Conservation (phyloP, 1,284 basidiomycete species). For the Mycena sp. region DNA sequence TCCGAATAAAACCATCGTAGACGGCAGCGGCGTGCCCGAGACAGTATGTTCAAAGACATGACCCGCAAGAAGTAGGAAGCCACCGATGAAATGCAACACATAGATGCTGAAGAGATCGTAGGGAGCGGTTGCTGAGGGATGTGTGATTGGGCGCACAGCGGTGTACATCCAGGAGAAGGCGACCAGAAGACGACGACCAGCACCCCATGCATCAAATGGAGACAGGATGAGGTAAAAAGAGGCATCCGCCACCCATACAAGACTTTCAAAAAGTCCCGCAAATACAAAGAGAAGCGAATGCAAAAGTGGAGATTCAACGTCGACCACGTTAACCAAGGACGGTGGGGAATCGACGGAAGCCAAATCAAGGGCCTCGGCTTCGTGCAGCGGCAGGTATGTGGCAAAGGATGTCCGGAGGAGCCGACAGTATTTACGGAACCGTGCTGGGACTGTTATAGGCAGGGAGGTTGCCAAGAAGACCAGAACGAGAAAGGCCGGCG, state of each 20-base stretch:
- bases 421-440: neutral
- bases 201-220: conserved; percentile 27
- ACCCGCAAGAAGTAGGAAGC: conserved; percentile 56
- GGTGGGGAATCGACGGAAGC: neutral
- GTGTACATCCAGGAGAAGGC: conserved; percentile 68
- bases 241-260: conserved; percentile 17
- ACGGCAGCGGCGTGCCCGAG: conserved; percentile 47
- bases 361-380: conserved; percentile 51
- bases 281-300: conserved; percentile 39
- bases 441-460: neutral
- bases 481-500: neutral
- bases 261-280: conserved; percentile 8
- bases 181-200: conserved; percentile 50
- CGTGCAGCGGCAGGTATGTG: conserved; percentile 61
- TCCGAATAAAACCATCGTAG: conserved; percentile 37
- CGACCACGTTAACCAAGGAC: conserved; percentile 1
- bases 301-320: conserved; percentile 52
- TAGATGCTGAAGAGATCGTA: conserved; percentile 52
- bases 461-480: neutral
- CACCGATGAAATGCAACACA: conserved; percentile 50
- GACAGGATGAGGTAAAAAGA: neutral
- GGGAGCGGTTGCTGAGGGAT: conserved; percentile 52
- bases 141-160: conserved; percentile 50
- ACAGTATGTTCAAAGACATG: conserved; percentile 56
- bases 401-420: conserved; percentile 49